Evolutionary conservation across 306 rosid species (phyloP), one percentile per base, ranked within the genome.

Genomic region (Dalbergia cochinchinensis): DNA sequence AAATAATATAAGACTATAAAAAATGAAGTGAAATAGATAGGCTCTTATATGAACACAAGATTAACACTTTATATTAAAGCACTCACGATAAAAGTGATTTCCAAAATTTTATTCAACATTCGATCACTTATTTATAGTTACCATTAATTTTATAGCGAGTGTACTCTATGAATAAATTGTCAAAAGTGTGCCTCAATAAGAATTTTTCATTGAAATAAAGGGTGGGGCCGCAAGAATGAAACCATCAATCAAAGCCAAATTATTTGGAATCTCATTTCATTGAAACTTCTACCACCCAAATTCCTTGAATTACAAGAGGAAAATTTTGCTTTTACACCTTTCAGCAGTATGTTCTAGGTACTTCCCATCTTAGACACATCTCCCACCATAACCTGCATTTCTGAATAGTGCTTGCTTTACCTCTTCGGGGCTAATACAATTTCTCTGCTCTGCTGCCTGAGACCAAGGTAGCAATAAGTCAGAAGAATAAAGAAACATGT

Each of bases 361-460:
- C 78, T 84, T 83, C 57, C 70, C 76, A 44, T 66, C 61, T 61
- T 94, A 92, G 80, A 91, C 85, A 81, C 95, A 92, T 79, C 89
- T 88, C 18, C 97, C 98, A 80, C 98, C 97, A 86, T 94, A 94
- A 54, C 98, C 98, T 76, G 98, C 98, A 86, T 89, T 94, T 88
- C 97, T 90, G 94, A 94, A 94, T 19, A 94, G 81, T 73, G 93
- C 92, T 81, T 94, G 94, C 91, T 92, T 92, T 86, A 94, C 84
- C 35, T 92, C 98, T 73, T 91, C 97, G 26, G 88, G 84, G 65
- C 82, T 89, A 63, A 87, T 67, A 65, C 87, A 50, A 75, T 80
- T 80, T 72, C 88, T 85, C 89, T 92, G 88, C 77, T 82, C 89
- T 35, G 79, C 86, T 33, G 57, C 97, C 98, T 92, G 82, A 65